Base-by-base conservation (phyloP, 139 green algal genomes). In the Marvania coccoides region DNA sequence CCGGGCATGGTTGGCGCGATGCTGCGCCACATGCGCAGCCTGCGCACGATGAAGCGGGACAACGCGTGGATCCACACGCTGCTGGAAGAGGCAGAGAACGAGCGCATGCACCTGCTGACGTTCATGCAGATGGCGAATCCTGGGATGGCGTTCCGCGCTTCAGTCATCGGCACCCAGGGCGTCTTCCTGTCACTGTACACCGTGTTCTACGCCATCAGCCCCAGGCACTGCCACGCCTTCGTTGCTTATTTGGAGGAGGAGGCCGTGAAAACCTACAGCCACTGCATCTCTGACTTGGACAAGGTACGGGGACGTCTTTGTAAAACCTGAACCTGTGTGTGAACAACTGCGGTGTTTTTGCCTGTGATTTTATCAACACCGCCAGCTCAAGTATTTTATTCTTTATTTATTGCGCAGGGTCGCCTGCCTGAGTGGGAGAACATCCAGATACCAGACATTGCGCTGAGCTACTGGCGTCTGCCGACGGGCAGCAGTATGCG, bases 171-270 rank as follows among this genome's bases (percentile, higher is more conserved):
- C 0, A 77, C 69, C 5, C 88, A 95, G 62, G 90, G 86, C 45
- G 47, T 97, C 23, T 93, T 97, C 59, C 94, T 90, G 74, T 97
- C 94, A 74, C 31, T 75, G 3, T 97, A 87, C 80, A 85, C 88
- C 42, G 6, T 96, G 6, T 60, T 70, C 13, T 98, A 98, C 74
- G 38, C 93, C 42, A 8, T 98, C 9, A 80, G 55, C 1, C 93
- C 92, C 55, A 73, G 69, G 33, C 38, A 66, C 40, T 94, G 85
- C 73, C 92, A 98, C 74, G 40, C 79, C 12, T 84, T 96, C 37
- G 88, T 98, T 28, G 90, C 85, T 1, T 97, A 97, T 72, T 72
- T 97, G 59, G 91, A 97, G 75, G 93, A 98, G 74, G 90, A 98
- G 74, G 93, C 93, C 0, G 83, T 96, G 2, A 82, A 84, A 46